Evolutionary conservation across 495 filamentous ascomycete species (phyloP).

Genomic region (Lepidopterella palustris): DNA sequence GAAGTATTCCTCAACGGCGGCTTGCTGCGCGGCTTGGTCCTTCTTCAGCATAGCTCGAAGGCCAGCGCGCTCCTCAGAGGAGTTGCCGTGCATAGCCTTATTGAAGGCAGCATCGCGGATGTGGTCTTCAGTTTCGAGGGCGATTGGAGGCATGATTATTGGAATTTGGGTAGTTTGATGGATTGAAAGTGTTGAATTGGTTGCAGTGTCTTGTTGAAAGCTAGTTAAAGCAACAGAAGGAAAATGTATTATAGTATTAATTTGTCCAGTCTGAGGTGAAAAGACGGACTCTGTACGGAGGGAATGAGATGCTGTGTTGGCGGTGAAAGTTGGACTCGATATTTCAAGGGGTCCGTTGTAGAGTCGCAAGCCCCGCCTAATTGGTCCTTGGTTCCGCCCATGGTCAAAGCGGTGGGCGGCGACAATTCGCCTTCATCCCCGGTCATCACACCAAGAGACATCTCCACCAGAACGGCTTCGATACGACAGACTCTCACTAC

Average conservation of each 20-base stretch:
- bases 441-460: background rate
- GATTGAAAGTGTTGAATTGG: constrained; percentile 2
- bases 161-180: background rate
- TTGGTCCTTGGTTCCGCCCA: background rate
- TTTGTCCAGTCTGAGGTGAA: background rate
- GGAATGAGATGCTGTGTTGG: background rate
- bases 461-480: too few relatives aligned
- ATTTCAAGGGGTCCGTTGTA: too few relatives aligned
- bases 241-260: background rate
- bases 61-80: constrained; percentile 61
- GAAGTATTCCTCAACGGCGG: constrained; percentile 96
- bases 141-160: constrained; percentile 55
- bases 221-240: background rate
- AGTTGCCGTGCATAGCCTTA: constrained; percentile 84
- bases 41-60: constrained; percentile 81
- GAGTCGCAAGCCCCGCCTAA: too few relatives aligned
- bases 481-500: too few relatives aligned
- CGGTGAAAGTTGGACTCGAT: background rate
- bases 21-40: constrained; percentile 72
- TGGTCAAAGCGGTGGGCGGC: background rate
- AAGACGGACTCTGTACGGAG: background rate
- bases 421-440: background rate
- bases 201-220: background rate
- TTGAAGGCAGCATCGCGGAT: constrained; percentile 89
- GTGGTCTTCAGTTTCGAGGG: constrained; percentile 81